A percentile compares a stretch with the other conserved stretches of the same genome.
phyloP scores from a whole-genome alignment of 2,329 filamentous ascomycete species.

The Knufia petricola region DNA sequence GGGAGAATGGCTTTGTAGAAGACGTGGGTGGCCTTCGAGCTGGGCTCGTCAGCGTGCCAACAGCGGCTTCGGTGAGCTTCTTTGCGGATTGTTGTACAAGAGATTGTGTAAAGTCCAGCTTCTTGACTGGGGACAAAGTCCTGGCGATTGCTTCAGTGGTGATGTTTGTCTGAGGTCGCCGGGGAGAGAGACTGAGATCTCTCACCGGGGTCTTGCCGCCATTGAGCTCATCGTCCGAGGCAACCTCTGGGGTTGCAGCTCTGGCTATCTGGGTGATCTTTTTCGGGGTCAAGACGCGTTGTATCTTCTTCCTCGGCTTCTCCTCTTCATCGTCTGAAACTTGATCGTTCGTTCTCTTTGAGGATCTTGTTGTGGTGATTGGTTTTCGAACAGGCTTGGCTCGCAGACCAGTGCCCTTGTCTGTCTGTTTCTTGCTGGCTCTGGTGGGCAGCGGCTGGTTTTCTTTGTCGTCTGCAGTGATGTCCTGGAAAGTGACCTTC shows the following conservation, averaged over 20 bases:
- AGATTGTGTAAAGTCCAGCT: constrained; percentile 28
- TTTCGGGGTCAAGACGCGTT: constrained; percentile 36
- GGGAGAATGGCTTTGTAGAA: constrained; percentile 20
- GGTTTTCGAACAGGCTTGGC: constrained; percentile 39
- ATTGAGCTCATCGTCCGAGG: constrained; percentile 33
- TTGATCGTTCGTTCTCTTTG: constrained; percentile 20
- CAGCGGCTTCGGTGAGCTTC: constrained; percentile 27
- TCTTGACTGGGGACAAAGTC: constrained; percentile 30
- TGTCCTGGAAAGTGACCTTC: constrained; percentile 40
- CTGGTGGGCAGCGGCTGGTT: constrained; percentile 26
- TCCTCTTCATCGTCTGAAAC: constrained; percentile 15
- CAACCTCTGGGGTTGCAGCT: constrained; percentile 1
- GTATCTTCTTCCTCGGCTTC: constrained; percentile 22
- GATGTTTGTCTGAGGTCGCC: constrained; percentile 21
- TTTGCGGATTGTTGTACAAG: constrained; percentile 15
- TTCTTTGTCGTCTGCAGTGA: constrained; percentile 31
- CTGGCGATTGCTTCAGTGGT: constrained; percentile 14
- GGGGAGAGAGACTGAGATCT: constrained; percentile 28
- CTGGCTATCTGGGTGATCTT: constrained; percentile 29
- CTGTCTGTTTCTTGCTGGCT: constrained; percentile 22
- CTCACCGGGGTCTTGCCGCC: constrained; percentile 28
- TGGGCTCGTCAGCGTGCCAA: constrained; percentile 33
- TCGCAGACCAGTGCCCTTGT: constrained; percentile 30
- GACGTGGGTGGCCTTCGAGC: constrained; percentile 36
- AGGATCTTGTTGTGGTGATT: constrained; percentile 26